Base-by-base conservation (phyloP, 805 yeast species). In the Saccharomyces kudriavzevii region DNA sequence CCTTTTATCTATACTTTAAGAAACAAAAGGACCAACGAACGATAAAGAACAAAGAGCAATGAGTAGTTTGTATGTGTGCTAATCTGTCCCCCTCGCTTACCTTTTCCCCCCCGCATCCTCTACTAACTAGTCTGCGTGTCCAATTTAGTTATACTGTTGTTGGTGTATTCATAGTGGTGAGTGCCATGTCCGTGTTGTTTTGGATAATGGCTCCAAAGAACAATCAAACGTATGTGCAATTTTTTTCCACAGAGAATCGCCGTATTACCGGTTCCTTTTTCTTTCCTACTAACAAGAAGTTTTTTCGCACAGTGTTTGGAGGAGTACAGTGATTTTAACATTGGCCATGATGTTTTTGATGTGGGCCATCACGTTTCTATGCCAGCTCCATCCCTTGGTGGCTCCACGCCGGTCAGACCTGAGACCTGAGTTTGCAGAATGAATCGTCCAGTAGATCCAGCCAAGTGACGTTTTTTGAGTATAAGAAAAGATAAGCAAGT, bases 341-440 rank as follows among this genome's bases (percentile, higher is more conserved):
- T 69, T 87, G 60, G 78, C 89, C 24, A 84, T 87, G 91, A 84
- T 87, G 74, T 87, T 78, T 69, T 74, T 87, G 65, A 84, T 87
- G 91, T 87, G 95, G 95, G 97, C 97, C 30, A 84, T 90, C 64
- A 90, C 97, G 6, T 90, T 89, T 67, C 75, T 90, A 59, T 74
- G 75, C 35, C 97, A 91, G 69, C 75, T 91, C 55, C 97, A 91
- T 71, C 97, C 97, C 5, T 76, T 91, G 64, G 96, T 89, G 55
- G 89, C 82, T 46, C 97, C 97, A 45, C 87, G 86, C 69, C 82
- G 97, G 63, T 82, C 95, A 1, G 96, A 91, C 65, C 73, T 90
- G 68, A 84, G 97, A 73, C 96, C 95, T 9, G 96, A 90, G 69
- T 81, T 63, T 49, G 62, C 64, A 29, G 65, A 62, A 46, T 60